phyloP scores from a whole-genome alignment of 2,329 filamentous ascomycete genomes.

The Cladophialophora exuberans region DNA sequence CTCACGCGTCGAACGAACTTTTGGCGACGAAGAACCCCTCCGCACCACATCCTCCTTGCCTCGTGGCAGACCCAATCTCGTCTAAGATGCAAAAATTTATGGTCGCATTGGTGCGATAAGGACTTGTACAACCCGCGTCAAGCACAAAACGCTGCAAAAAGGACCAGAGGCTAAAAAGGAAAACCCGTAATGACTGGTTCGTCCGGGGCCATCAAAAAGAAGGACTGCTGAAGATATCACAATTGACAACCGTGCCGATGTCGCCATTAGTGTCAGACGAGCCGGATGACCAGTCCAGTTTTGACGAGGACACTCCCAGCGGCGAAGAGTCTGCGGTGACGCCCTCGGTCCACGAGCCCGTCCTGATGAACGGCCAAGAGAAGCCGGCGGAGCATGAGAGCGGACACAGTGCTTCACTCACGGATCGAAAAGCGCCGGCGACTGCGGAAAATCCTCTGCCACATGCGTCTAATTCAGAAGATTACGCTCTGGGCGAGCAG shows the following conservation, averaged over 20 bases:
- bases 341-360: not conserved
- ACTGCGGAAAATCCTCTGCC: not conserved
- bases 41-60: not conserved
- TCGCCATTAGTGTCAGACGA: constrained; percentile 21
- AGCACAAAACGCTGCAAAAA: too few relatives aligned
- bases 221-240: not conserved
- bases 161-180: too few relatives aligned
- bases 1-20: constrained; percentile 26
- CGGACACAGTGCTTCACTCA: not conserved
- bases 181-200: too few relatives aligned
- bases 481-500: constrained; percentile 27
- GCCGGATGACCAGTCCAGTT: constrained; percentile 14
- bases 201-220: not conserved
- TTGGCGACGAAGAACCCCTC: constrained; percentile 5
- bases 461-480: constrained; percentile 19
- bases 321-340: not conserved
- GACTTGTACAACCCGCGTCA: too few relatives aligned
- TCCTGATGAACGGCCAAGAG: not conserved
- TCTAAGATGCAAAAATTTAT: not conserved
- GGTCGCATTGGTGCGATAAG: not conserved
- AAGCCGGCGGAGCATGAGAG: not conserved
- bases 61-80: not conserved
- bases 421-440: not conserved
- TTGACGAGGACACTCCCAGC: constrained; percentile 1
- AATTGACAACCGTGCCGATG: constrained; percentile 10